Conservation (phyloP, 169 alveolate species). For the Plasmodium adleri region DNA sequence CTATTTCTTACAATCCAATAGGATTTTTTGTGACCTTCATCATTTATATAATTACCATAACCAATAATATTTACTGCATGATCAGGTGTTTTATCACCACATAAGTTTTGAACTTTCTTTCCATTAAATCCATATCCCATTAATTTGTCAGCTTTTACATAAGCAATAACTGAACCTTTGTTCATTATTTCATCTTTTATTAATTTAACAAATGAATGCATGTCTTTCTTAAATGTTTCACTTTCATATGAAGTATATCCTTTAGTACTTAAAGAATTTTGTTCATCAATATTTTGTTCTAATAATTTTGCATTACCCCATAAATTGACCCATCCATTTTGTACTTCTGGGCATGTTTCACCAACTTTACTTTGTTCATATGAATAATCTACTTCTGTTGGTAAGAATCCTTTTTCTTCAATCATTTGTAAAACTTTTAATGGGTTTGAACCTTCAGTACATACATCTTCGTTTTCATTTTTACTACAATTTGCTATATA, state of each 20-base stretch:
- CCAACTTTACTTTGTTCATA: no score
- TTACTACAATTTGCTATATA: no score
- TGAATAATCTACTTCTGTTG: no score
- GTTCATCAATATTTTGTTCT: no score
- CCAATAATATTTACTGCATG: conserved; percentile 78
- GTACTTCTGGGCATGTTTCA: no score
- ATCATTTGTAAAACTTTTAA: no score
- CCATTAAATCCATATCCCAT: conserved; percentile 76
- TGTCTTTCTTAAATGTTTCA: not conserved
- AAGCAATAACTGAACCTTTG: conserved; percentile 77
- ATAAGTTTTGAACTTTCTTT: conserved; percentile 37
- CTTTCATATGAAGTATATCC: conserved; percentile 26
- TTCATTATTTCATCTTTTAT: conserved; percentile 61
- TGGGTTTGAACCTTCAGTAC: no score
- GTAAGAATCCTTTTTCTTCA: no score
- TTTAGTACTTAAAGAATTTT: no score
- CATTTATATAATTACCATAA: conserved; percentile 74
- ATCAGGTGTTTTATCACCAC: conserved; percentile 66
- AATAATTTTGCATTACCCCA: no score
- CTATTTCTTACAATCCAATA: conserved; percentile 71
- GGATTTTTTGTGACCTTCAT: conserved; percentile 40
- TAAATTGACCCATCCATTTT: no score
- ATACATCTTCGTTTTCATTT: no score
- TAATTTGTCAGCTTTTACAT: conserved; percentile 52
- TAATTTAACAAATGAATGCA: conserved; percentile 41